phyloP scores from a whole-genome alignment of 192 early-diverging fungal genomes.

The Glomus cerebriforme region DNA sequence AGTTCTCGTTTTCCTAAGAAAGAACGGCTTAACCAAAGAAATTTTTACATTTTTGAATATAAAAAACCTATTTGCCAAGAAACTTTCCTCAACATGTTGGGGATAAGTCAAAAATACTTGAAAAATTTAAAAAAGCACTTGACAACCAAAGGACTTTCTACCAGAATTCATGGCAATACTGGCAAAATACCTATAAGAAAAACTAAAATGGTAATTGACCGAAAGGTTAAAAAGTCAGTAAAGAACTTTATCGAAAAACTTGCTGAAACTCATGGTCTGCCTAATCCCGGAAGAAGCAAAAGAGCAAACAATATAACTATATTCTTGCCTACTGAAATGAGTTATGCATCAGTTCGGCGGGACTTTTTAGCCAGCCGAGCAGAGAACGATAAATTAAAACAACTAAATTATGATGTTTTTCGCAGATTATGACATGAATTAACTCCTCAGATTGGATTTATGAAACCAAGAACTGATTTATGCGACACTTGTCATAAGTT shows the following conservation, averaged over 20 bases:
- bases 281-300: constrained; percentile 15
- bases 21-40: too few relatives aligned
- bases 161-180: constrained; percentile 7
- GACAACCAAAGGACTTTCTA: not conserved
- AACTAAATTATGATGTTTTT: constrained; percentile 24
- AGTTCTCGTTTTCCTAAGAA: too few relatives aligned
- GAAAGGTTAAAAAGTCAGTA: not conserved
- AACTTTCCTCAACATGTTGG: constrained; percentile 30
- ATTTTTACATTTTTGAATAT: too few relatives aligned
- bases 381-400: constrained; percentile 20
- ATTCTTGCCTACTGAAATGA: not conserved
- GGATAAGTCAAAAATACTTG: too few relatives aligned
- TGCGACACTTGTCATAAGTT: constrained; percentile 15
- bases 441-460: constrained; percentile 19
- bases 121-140: not conserved
- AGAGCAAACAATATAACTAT: not conserved
- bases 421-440: constrained; percentile 25
- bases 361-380: constrained; percentile 3
- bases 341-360: constrained; percentile 11
- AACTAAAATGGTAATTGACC: constrained; percentile 6
- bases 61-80: constrained; percentile 15
- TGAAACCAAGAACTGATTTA: constrained; percentile 25
- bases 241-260: constrained; percentile 21
- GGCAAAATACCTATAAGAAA: not conserved
- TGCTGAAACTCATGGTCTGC: constrained; percentile 23